Evolutionary conservation across 2,329 filamentous ascomycete genomes (phyloP).

Genomic region (Ceratocystiopsis minuta): DNA sequence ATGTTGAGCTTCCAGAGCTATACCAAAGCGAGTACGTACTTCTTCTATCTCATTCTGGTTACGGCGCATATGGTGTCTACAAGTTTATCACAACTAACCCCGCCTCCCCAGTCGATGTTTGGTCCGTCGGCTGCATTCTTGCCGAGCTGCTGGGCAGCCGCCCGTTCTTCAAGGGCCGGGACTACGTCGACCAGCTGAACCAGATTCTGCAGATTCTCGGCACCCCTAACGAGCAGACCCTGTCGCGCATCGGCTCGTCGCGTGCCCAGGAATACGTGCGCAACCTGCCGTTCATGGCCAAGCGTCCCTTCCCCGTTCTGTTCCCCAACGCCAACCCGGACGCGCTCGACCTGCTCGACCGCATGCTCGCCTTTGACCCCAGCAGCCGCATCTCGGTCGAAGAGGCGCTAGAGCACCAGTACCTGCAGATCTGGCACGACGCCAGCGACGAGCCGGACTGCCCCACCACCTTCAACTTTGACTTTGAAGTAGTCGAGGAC

Average conservation of each 20-base stretch:
- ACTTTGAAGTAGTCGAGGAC: slow-evolving; percentile 94
- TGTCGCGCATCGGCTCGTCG: slow-evolving; percentile 83
- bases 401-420: slow-evolving; percentile 86
- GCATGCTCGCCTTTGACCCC: slow-evolving; percentile 94
- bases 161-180: slow-evolving; percentile 96
- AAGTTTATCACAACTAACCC: neutral
- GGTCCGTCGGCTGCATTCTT: slow-evolving; percentile 96
- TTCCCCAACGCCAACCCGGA: slow-evolving; percentile 94
- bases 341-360: slow-evolving; percentile 84
- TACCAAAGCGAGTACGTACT: slow-evolving; percentile 90
- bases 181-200: slow-evolving; percentile 98
- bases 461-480: slow-evolving; percentile 90
- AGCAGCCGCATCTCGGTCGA: slow-evolving; percentile 87
- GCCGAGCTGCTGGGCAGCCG: slow-evolving; percentile 89
- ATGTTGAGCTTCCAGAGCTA: slow-evolving; percentile 99
- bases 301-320: slow-evolving; percentile 71
- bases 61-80: too few species aligned
- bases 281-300: slow-evolving; percentile 87
- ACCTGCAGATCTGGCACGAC: slow-evolving; percentile 97
- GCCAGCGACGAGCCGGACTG: slow-evolving; percentile 88
- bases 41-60: too few species aligned
- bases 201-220: slow-evolving; percentile 97
- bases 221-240: slow-evolving; percentile 87
- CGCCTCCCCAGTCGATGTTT: slow-evolving; percentile 63
- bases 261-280: slow-evolving; percentile 96